Evolutionary conservation across 2,329 filamentous ascomycete species (phyloP).

Genomic region (Colletotrichum godetiae): DNA sequence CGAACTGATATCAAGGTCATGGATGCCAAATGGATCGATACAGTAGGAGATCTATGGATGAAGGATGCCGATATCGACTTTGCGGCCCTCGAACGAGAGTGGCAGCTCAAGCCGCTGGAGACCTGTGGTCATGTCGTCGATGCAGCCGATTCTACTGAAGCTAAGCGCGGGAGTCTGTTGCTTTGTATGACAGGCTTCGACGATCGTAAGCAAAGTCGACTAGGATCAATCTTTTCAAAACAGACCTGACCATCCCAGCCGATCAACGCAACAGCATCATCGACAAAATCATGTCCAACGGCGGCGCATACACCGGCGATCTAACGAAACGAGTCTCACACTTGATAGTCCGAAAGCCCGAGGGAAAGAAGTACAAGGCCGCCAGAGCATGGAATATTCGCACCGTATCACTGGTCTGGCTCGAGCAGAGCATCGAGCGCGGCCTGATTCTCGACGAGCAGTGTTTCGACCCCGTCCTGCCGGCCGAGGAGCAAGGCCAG

Average conservation of each 20-base stretch:
- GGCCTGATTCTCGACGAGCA: slow-evolving; percentile 92
- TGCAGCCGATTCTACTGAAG: slow-evolving; percentile 46
- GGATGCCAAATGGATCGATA: slow-evolving; percentile 85
- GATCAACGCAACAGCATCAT: slow-evolving; percentile 77
- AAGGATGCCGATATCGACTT: slow-evolving; percentile 81
- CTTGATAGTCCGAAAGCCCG: slow-evolving; percentile 81
- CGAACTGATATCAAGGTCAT: slow-evolving; percentile 88
- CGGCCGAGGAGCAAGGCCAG: slow-evolving; percentile 76
- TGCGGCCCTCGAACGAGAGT: slow-evolving; percentile 72
- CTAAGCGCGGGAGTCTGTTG: slow-evolving; percentile 54
- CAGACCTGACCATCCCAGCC: slow-evolving; percentile 52
- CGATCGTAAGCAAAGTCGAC: slow-evolving; percentile 50
- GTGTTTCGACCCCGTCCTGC: slow-evolving; percentile 82
- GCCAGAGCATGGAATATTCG: slow-evolving; percentile 86
- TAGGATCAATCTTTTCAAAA: background rate
- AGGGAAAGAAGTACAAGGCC: slow-evolving; percentile 90
- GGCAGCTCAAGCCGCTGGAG: slow-evolving; percentile 74
- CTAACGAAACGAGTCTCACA: slow-evolving; percentile 89
- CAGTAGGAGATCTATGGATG: slow-evolving; percentile 83
- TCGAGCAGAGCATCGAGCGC: slow-evolving; percentile 82
- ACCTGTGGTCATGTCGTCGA: slow-evolving; percentile 50
- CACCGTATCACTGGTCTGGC: slow-evolving; percentile 86
- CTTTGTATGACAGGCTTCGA: slow-evolving; percentile 70
- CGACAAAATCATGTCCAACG: slow-evolving; percentile 73
- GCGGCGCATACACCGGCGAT: slow-evolving; percentile 88